Conservation (phyloP, 2,329 filamentous ascomycete species). For the Aspergillus costaricaensis region DNA sequence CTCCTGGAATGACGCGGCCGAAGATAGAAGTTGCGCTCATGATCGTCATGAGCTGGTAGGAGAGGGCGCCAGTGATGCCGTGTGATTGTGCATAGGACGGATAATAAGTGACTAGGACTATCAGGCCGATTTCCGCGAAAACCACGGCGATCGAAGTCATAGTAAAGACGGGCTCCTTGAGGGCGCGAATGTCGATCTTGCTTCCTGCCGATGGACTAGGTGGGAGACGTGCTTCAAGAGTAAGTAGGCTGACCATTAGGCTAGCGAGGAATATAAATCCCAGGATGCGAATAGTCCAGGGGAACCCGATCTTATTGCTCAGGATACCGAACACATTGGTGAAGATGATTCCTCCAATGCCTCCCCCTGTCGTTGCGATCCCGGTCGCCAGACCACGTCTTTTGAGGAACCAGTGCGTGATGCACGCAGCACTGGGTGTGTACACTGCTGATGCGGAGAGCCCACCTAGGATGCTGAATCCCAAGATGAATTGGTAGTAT, state of each 20-base stretch:
- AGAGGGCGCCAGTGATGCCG: constrained; percentile 11
- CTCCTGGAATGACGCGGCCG: constrained; percentile 29
- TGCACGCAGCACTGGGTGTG: constrained; percentile 24
- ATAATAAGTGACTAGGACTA: constrained; percentile 25
- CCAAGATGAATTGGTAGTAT: constrained; percentile 16
- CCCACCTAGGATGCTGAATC: constrained; percentile 13
- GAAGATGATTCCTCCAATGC: constrained; percentile 28
- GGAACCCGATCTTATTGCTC: constrained; percentile 18
- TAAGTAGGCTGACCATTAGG: neutral
- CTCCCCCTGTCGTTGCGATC: constrained; percentile 22
- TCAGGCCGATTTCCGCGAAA: constrained; percentile 20
- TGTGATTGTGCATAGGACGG: constrained; percentile 20
- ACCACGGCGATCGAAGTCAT: constrained; percentile 19
- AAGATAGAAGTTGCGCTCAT: constrained; percentile 20
- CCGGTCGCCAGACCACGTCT: constrained; percentile 27
- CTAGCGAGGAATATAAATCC: constrained; percentile 8
- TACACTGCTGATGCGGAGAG: constrained; percentile 11
- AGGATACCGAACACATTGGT: constrained; percentile 20
- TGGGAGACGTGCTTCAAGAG: constrained; percentile 16
- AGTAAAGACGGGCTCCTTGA: constrained; percentile 18
- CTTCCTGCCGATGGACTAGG: constrained; percentile 6
- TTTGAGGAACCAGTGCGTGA: constrained; percentile 30
- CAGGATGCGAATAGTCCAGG: constrained; percentile 14
- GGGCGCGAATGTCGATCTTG: constrained; percentile 14
- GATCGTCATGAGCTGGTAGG: constrained; percentile 24